Conservation (phyloP, 257 asterid species). For the Lycium barbarum region DNA sequence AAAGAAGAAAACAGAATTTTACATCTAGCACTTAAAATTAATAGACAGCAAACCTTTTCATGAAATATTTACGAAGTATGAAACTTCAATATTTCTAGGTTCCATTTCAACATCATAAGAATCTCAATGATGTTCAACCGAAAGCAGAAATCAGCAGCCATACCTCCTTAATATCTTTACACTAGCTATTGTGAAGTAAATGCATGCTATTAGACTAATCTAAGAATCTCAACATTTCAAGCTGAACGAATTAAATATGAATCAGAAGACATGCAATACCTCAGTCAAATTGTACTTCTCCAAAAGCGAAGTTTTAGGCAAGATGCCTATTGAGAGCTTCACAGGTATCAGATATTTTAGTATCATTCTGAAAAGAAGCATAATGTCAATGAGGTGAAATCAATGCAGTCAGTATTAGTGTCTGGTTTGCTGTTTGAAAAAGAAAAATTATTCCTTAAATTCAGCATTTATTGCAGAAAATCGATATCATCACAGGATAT, state of each 20-base stretch:
- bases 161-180: neutral
- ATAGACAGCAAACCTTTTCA: neutral
- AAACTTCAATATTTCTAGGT: neutral
- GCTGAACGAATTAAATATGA: slow-evolving; percentile 12
- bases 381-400: neutral
- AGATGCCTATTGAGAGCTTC: slow-evolving; percentile 87
- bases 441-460: neutral
- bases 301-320: slow-evolving; percentile 66
- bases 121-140: slow-evolving; percentile 6
- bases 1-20: slow-evolving; percentile 9
- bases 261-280: slow-evolving; percentile 53
- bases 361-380: slow-evolving; percentile 68
- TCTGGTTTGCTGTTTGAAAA: slow-evolving; percentile 11
- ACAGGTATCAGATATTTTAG: slow-evolving; percentile 92
- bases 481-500: neutral
- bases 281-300: slow-evolving; percentile 78
- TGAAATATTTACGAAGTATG: neutral
- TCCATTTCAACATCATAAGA: slow-evolving; percentile 10
- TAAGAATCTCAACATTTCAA: neutral
- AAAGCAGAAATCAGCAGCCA: slow-evolving; percentile 23
- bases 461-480: slow-evolving; percentile 16
- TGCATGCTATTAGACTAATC: neutral
- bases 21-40: neutral
- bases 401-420: neutral
- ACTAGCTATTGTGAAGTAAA: slow-evolving; percentile 5